Evolutionary conservation across 1,284 basidiomycete genomes (phyloP), one percentile per base, ranked within the genome.

Genomic region (Ganoderma boninense): DNA sequence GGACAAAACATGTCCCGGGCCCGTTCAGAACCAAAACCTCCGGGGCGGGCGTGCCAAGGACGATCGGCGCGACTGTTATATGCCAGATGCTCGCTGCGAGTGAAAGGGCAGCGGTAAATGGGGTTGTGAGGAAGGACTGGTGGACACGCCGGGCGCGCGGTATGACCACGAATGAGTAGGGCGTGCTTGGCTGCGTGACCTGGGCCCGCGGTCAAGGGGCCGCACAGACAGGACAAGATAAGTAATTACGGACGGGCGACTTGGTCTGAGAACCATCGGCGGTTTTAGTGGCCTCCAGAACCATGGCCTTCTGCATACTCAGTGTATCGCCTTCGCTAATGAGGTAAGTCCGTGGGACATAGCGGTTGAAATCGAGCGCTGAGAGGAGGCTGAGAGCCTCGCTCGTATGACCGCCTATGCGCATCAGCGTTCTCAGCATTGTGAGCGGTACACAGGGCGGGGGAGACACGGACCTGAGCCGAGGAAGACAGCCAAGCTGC

Each of bases 11-110:
- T 3, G 97, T 99, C 11, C 97, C 98, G 0, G 98, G 98, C 7
- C 98, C 98, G 80, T 99, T 99, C 57, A 99, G 82, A 65, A 99
- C 82, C 35, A 99, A 83, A 32, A 96, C 84, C 71, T 98, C 96
- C 16, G 91, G 89, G 77, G 91, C 92, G 1, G 84, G 80, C 20
- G 77, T 69, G 16, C 77, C 74, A 43, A 74, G 71, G 38, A 86
- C 46, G 5, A 88, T 69, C 5, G 90, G 89, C 14, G 80, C 68
- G 62, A 92, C 49, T n/a, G 88, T 87, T 72, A 92, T 73, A 76
- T 88, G 80, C 80, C 87, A 87, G 68, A 92, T 74, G 76, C 90
- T 89, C 29, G 80, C 80, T 13, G 87, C 68, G 40, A 97, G 81
- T 8, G 95, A 95, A 62, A 80, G 76, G 20, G 89, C 70, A 1